Evolutionary conservation across 306 rosid genomes (phyloP).

Genomic region (Casuarina equisetifolia): DNA sequence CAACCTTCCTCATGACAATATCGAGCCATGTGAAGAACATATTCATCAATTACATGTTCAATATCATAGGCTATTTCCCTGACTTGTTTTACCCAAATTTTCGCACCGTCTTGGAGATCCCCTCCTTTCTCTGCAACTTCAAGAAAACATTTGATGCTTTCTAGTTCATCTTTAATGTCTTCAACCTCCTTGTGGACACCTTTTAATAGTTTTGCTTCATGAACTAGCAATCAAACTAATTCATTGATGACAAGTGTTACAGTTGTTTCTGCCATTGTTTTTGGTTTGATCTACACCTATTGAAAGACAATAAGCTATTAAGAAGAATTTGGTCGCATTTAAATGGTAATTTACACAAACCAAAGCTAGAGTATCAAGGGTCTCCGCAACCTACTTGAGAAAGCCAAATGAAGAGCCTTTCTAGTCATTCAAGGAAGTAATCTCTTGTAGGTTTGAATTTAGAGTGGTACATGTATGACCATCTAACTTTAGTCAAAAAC

Average conservation of each 20-base stretch:
- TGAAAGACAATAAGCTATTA: neutral
- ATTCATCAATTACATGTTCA: slow-evolving; percentile 13
- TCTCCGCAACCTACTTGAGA: no score
- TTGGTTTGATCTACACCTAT: neutral
- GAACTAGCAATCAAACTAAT: slow-evolving; percentile 1
- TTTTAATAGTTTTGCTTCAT: slow-evolving; percentile 8
- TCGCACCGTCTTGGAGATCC: neutral
- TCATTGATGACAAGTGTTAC: slow-evolving; percentile 8
- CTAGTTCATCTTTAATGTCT: neutral
- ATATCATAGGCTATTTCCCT: slow-evolving; percentile 2
- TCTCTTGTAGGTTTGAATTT: neutral
- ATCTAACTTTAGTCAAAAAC: neutral
- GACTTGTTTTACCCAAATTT: slow-evolving; percentile 7
- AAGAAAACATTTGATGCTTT: slow-evolving; percentile 10
- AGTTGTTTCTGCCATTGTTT: slow-evolving; percentile 7
- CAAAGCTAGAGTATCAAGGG: no score
- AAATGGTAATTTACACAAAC: no score
- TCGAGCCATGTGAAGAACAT: neutral
- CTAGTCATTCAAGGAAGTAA: neutral
- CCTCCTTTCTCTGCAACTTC: neutral
- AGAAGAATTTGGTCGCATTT: no score
- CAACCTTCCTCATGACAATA: neutral
- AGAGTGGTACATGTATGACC: no score
- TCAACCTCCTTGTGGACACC: neutral
- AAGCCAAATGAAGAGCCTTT: neutral